Base-by-base conservation (phyloP, 805 yeast species). In the Lachancea meyersii region DNA sequence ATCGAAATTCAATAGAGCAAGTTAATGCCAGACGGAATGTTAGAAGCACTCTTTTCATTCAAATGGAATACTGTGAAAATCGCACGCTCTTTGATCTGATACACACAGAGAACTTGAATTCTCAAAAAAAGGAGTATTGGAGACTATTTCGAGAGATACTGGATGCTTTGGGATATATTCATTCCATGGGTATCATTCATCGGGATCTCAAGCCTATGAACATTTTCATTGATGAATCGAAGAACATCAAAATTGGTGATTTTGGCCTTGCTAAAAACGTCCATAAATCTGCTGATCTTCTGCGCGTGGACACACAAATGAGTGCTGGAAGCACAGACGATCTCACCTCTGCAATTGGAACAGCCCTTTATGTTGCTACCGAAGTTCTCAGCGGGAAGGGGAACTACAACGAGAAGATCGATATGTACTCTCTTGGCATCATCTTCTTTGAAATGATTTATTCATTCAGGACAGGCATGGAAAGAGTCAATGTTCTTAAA, bases 21-120 rank as follows among this genome's bases (percentile, higher is more conserved):
- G 14, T 17, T 6, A 32, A 32, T n/a, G 11, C 30, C 2, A 31
- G 30, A 16, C 34, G 28, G 4, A 31, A 22, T 45, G 61, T 67
- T 35, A 70, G 69, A 49, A 83, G 89, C 41, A 87, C 95, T 0
- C 64, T 93, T 23, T 93, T 86, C 60, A 93, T 93, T 51, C 99
- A 93, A 58, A 93, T 93, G 99, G 98, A 93, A 61, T 93, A 93
- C 55, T 93, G 99, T 65, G 98, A 93, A 56, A 93, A 91, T 57
- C 86, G 86, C 45, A 91, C 99, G 0, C 65, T 93, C 22, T 75
- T 76, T 40, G 96, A 93, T 64, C 67, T 93, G 47, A 91, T 93
- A 36, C 76, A 72, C 41, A 75, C 77, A 31, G 86, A 82, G 44
- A 88, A 87, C 0, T 69, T 93, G 10, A 84, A 81, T 4, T 67